These are phyloP conservation scores for Linnemannia zychae DNA, from an alignment of 192 early-diverging fungal genomes.

Conservation along the genomic window DNA sequence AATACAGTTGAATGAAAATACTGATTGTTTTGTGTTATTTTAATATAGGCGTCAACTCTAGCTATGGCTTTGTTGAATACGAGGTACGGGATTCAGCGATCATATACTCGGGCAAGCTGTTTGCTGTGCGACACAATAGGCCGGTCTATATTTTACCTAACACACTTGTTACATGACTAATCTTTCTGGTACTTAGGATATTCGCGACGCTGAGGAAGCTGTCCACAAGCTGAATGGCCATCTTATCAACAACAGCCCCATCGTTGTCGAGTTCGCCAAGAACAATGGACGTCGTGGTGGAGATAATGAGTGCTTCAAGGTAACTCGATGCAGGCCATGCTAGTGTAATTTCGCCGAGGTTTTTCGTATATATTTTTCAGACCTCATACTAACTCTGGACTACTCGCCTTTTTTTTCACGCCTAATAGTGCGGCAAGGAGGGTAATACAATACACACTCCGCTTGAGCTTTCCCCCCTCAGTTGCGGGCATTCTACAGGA, in stretches of 20 bases:
- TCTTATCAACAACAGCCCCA: conserved; percentile 41
- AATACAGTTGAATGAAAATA: too few relatives aligned
- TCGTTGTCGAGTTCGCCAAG: conserved; percentile 68
- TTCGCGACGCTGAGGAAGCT: conserved; percentile 59
- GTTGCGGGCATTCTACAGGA: neutral
- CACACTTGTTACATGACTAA: neutral
- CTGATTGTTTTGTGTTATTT: too few relatives aligned
- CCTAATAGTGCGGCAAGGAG: conserved; percentile 29
- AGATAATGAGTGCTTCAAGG: conserved; percentile 57
- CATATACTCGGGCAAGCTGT: too few relatives aligned
- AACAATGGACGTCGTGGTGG: conserved; percentile 60
- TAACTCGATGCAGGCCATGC: neutral
- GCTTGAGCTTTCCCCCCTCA: too few relatives aligned
- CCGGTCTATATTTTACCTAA: neutral
- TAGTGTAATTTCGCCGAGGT: neutral
- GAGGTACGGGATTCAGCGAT: conserved; percentile 15
- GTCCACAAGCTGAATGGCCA: conserved; percentile 46
- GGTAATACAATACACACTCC: conserved; percentile 14
- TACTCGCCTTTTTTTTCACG: neutral
- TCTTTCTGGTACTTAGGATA: conserved; percentile 11
- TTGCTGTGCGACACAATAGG: too few relatives aligned
- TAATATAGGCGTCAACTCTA: conserved; percentile 18
- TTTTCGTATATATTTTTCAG: neutral
- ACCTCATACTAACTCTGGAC: neutral
- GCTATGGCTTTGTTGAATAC: conserved; percentile 64